Base-by-base conservation (phyloP, 2,329 filamentous ascomycete genomes). In the Emericellopsis cladophorae region DNA sequence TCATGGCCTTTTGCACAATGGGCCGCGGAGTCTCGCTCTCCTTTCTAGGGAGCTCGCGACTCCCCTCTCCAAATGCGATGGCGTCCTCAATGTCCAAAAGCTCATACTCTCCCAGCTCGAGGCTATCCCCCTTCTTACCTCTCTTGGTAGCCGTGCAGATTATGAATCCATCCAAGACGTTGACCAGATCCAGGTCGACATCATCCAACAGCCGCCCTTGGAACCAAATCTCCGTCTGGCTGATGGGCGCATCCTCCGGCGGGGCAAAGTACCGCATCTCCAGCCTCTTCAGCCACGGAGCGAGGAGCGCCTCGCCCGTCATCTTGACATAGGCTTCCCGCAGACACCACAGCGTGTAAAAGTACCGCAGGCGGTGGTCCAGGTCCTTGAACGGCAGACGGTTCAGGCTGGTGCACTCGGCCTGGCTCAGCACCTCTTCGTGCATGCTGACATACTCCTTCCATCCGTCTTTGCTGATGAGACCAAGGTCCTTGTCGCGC, bases 291-390 rank as follows among this genome's bases (percentile, higher is more conserved):
- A 90, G 66, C 84, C 84, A 90, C 4, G 67, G 66, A 0, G 84
- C 84, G 8, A 88, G 65, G 43, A 90, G 66, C 1, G 82, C 84
- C 51, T 89, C 82, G 22, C 84, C 84, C 24, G 82, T 84, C 64
- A 90, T 78, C 71, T 89, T 90, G 58, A 89, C 79, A 55, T 85
- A 89, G 1, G 83, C 79, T 62, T 90, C 84, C 50, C 85, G 79
- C 56, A 86, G 70, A 56, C 81, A 85, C 80, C 84, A 90, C 44
- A 83, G 74, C 1, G 81, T 73, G 55, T 88, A 90, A 54, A 90
- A 90, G 40, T 73, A 68, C 5, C 81, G 68, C 23, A 89, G 63
- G 53, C 79, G 79, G 18, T 63, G 68, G 44, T 82, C 79, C 15
- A 42, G 44, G 24, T 45, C 37, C 22, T 36, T 36, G 39, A 59